phyloP scores from a whole-genome alignment of 1,284 basidiomycete genomes.

The Sanghuangporus baumii region DNA sequence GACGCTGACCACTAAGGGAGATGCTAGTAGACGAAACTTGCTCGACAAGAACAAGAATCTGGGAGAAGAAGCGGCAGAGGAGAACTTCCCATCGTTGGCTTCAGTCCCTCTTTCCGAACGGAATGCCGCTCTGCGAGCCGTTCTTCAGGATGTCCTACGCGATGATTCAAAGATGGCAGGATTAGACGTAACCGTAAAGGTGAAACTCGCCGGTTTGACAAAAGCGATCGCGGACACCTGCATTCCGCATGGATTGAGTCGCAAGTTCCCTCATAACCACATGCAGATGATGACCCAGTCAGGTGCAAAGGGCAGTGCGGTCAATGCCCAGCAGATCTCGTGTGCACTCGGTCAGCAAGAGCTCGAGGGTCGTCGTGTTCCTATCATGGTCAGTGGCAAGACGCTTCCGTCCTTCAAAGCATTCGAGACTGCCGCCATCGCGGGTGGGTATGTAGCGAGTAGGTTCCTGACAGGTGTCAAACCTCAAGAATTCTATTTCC shows the following conservation, averaged over 20 bases:
- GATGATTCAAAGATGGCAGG: constrained; percentile 98
- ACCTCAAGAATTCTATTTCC: constrained; percentile 99
- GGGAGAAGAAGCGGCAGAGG: constrained; percentile 85
- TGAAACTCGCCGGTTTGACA: constrained; percentile 78
- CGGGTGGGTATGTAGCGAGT: constrained; percentile 99
- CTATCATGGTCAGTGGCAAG: constrained; percentile 98
- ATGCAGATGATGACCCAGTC: constrained; percentile 99
- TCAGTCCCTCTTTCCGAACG: constrained; percentile 46
- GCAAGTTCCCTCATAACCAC: constrained; percentile 96
- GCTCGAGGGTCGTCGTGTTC: constrained; percentile 96
- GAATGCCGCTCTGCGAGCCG: constrained; percentile 42
- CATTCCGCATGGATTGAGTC: constrained; percentile 84
- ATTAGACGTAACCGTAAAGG: constrained; percentile 89
- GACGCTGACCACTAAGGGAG: constrained; percentile 80
- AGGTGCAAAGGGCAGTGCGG: constrained; percentile 96
- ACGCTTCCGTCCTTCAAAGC: constrained; percentile 96
- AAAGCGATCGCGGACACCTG: constrained; percentile 88
- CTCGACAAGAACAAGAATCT: constrained; percentile 65
- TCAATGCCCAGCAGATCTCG: constrained; percentile 98
- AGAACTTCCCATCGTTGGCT: constrained; percentile 76
- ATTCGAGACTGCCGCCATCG: constrained; percentile 95
- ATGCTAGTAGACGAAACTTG: constrained; percentile 65
- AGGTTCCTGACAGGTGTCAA: constrained; percentile 98
- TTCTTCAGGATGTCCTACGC: constrained; percentile 93
- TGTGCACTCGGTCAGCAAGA: constrained; percentile 97